phyloP scores from a whole-genome alignment of 768 basidiomycete genomes.

The Amanita phalloides region DNA sequence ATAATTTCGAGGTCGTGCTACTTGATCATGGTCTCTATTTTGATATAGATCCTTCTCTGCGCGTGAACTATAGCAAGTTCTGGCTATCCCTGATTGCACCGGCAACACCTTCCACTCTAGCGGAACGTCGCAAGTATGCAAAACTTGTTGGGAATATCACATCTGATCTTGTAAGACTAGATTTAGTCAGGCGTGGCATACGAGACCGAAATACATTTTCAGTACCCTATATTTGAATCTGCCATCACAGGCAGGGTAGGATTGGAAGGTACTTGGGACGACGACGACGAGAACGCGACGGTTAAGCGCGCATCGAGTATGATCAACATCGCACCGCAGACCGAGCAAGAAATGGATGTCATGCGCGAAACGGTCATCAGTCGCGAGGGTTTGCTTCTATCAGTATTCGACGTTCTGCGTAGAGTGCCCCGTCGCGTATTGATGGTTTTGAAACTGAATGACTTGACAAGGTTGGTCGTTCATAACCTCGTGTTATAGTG shows the following conservation, averaged over 20 bases:
- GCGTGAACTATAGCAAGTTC: conserved; percentile 77
- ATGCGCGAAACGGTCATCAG: conserved; percentile 77
- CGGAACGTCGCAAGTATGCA: conserved; percentile 78
- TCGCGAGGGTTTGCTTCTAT: conserved; percentile 71
- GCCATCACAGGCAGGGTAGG: conserved; percentile 86
- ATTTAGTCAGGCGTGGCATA: neutral
- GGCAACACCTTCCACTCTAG: conserved; percentile 51
- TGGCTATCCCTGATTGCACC: conserved; percentile 84
- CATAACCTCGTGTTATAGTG: neutral
- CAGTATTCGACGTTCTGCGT: conserved; percentile 81
- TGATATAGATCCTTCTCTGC: conserved; percentile 70
- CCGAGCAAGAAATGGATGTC: conserved; percentile 67
- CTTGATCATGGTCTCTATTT: conserved; percentile 95
- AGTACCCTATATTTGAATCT: conserved; percentile 94
- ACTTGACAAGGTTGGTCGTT: conserved; percentile 55
- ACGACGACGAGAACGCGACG: conserved; percentile 21
- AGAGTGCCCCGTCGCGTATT: conserved; percentile 75
- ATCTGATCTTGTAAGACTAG: conserved; percentile 61
- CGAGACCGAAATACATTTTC: conserved; percentile 1
- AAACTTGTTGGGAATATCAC: conserved; percentile 85
- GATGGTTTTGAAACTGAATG: conserved; percentile 82
- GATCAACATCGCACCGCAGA: conserved; percentile 65
- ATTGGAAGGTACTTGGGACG: conserved; percentile 50
- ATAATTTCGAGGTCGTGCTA: conserved; percentile 94
- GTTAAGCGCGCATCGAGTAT: conserved; percentile 64